Conservation (phyloP, 176 grass and related monocot genomes). For the Stipa capillata region DNA sequence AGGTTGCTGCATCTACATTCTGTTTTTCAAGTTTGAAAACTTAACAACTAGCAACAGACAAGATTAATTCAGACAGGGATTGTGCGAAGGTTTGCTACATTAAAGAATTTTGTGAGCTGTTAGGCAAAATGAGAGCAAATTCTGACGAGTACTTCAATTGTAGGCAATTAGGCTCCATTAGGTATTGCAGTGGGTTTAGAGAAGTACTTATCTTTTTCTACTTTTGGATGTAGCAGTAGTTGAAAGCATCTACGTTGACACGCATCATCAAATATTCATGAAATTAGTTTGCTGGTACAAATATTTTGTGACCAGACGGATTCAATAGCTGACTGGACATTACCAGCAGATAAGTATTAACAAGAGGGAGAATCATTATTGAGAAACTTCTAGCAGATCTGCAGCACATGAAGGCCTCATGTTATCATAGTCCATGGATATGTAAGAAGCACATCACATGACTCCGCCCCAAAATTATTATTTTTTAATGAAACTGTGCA, state of each 20-base stretch:
- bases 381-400: not conserved
- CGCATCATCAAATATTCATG: too few relatives aligned
- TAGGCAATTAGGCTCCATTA: not conserved
- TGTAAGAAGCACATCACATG: not conserved
- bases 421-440: not conserved
- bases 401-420: not conserved
- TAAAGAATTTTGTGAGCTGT: not conserved
- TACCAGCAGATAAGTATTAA: not conserved
- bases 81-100: not conserved
- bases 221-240: too few relatives aligned
- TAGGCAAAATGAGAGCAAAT: not conserved
- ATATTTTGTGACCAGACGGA: not conserved
- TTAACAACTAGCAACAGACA: not conserved
- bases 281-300: too few relatives aligned
- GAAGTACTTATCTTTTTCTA: too few relatives aligned
- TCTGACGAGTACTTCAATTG: not conserved
- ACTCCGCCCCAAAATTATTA: too few relatives aligned
- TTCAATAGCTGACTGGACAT: too few relatives aligned
- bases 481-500: not conserved
- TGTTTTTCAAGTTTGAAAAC: not conserved
- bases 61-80: not conserved
- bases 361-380: not conserved
- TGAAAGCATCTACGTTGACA: too few relatives aligned
- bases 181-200: too few relatives aligned
- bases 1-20: too few relatives aligned